Evolutionary conservation across 768 basidiomycete genomes (phyloP).

Genomic region (Agrocybe chaxingu): DNA sequence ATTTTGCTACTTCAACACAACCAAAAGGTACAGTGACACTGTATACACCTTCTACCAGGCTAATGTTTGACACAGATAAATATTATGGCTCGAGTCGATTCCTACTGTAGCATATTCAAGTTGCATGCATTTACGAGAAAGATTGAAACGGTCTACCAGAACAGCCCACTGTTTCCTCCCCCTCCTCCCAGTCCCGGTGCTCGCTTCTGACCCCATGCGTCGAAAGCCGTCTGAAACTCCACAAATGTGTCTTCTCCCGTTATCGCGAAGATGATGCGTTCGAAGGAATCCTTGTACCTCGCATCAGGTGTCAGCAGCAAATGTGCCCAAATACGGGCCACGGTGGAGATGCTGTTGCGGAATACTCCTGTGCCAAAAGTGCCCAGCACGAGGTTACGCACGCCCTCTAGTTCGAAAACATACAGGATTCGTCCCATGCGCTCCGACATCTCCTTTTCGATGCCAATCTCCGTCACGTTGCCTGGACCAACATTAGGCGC

Average conservation of each 20-base stretch:
- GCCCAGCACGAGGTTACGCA: conserved; percentile 58
- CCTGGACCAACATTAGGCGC: conserved; percentile 9
- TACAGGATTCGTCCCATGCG: conserved; percentile 64
- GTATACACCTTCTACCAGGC: no score
- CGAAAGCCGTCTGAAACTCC: conserved; percentile 24
- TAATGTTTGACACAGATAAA: no score
- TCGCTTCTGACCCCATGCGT: conserved; percentile 20
- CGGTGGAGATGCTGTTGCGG: conserved; percentile 49
- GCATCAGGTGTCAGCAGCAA: conserved; percentile 46
- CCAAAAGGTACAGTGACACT: no score
- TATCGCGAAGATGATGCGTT: conserved; percentile 63
- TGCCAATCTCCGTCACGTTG: conserved; percentile 29
- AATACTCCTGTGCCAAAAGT: conserved; percentile 76
- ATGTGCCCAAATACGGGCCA: conserved; percentile 64
- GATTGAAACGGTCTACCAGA: no score
- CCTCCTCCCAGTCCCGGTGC: conserved; percentile 1
- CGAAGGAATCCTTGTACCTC: conserved; percentile 53
- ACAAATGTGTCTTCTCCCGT: conserved; percentile 23
- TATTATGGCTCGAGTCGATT: no score
- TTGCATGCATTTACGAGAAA: no score
- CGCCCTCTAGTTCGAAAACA: conserved; percentile 56
- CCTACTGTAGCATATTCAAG: no score
- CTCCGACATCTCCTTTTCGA: conserved; percentile 58
- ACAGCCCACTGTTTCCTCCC: neutral
- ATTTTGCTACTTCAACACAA: no score